Evolutionary conservation across 306 rosid species (phyloP).

Genomic region (Cyamopsis tetragonoloba): DNA sequence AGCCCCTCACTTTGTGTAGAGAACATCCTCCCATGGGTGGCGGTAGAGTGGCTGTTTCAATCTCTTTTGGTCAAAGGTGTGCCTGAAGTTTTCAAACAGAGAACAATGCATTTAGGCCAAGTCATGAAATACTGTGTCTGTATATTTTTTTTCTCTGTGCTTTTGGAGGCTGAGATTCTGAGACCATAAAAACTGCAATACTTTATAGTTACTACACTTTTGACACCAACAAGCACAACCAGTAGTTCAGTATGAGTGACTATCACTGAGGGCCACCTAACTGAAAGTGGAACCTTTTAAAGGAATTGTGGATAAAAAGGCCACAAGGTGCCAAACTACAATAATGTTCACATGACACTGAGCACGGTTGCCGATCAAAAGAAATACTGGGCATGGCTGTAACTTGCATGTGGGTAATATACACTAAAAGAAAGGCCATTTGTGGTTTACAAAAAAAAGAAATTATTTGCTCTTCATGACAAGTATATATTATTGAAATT

Average conservation of each 20-base stretch:
- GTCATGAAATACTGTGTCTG: background rate
- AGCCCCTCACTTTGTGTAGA: slow-evolving; percentile 72
- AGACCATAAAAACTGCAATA: background rate
- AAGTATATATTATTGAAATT: background rate
- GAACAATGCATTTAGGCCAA: slow-evolving; percentile 10
- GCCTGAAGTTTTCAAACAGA: slow-evolving; percentile 47
- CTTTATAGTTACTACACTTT: background rate
- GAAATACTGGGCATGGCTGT: slow-evolving; percentile 21
- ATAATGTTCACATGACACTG: no score
- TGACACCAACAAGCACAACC: no score
- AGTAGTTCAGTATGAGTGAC: no score
- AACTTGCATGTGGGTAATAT: background rate
- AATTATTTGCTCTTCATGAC: background rate
- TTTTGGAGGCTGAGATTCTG: background rate
- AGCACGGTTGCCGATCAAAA: no score
- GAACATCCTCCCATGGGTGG: slow-evolving; percentile 96
- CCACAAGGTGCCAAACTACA: background rate
- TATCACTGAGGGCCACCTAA: no score
- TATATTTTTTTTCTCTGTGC: background rate
- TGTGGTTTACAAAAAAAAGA: background rate
- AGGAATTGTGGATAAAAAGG: no score
- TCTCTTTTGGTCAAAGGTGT: slow-evolving; percentile 92
- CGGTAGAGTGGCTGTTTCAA: slow-evolving; percentile 93
- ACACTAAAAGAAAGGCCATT: background rate
- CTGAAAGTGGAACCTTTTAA: no score